These are phyloP conservation scores for Favolaschia claudopus DNA, from an alignment of 768 basidiomycete genomes.

Conservation along the genomic window DNA sequence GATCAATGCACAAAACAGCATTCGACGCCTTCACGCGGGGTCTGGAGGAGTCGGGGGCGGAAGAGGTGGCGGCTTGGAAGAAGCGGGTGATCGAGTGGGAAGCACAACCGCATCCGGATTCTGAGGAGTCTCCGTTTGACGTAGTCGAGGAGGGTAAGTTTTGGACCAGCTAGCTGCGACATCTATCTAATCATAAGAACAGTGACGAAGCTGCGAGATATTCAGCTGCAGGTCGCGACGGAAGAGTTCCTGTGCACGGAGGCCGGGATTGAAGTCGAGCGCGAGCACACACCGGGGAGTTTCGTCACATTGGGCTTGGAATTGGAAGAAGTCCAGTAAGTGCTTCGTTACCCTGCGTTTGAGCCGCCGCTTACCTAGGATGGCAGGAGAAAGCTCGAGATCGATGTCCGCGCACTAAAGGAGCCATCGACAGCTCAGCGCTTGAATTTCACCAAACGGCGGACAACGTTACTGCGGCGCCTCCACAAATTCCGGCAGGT, in stretches of 20 bases:
- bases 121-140: not conserved
- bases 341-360: too few relatives aligned
- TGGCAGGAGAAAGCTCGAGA: too few relatives aligned
- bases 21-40: not conserved
- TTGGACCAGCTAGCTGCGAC: too few relatives aligned
- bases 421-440: not conserved
- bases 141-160: not conserved
- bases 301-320: slow-evolving; percentile 1
- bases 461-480: not conserved
- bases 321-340: not conserved
- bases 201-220: not conserved
- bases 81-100: slow-evolving; percentile 10
- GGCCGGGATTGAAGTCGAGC: slow-evolving; percentile 3
- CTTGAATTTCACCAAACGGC: not conserved
- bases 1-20: not conserved
- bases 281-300: not conserved
- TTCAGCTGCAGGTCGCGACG: slow-evolving; percentile 2
- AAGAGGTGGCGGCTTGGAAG: slow-evolving; percentile 6
- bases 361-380: too few relatives aligned
- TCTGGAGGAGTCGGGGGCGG: not conserved
- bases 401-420: not conserved
- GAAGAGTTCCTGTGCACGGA: slow-evolving; percentile 5
- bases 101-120: not conserved
- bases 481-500: not conserved
- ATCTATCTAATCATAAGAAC: too few relatives aligned